Evolutionary conservation across 306 rosid genomes (phyloP).

Genomic region (Citrullus mucosospermus): DNA sequence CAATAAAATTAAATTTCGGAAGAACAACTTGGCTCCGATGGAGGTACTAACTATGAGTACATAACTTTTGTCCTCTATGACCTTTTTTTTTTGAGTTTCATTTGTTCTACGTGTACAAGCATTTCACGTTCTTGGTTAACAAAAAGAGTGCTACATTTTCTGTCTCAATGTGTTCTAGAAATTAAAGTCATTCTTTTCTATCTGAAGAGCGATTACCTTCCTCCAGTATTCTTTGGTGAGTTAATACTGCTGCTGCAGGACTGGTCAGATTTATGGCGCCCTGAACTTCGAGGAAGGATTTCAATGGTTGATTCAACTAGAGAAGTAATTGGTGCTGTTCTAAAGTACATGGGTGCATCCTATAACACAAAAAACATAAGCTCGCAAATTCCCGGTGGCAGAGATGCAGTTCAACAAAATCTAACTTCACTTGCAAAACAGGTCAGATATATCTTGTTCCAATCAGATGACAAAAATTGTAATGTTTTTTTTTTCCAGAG

Average conservation of each 20-base stretch:
- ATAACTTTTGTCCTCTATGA: background rate
- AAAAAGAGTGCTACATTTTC: background rate
- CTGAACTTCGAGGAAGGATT: slow-evolving; percentile 75
- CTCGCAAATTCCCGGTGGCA: slow-evolving; percentile 56
- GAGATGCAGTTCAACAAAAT: slow-evolving; percentile 48
- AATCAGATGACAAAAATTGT: background rate
- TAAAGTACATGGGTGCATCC: slow-evolving; percentile 91
- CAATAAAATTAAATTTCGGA: slow-evolving; percentile 62
- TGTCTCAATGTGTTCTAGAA: background rate
- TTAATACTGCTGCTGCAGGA: slow-evolving; percentile 45
- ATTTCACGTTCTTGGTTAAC: background rate
- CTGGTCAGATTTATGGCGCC: slow-evolving; percentile 94
- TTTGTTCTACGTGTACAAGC: background rate
- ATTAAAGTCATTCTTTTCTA: background rate
- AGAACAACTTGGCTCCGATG: slow-evolving; percentile 61
- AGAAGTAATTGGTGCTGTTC: slow-evolving; percentile 85
- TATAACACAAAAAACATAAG: slow-evolving; percentile 49
- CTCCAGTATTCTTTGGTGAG: slow-evolving; percentile 8
- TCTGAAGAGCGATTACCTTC: background rate
- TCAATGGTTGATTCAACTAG: slow-evolving; percentile 91
- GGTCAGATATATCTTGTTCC: slow-evolving; percentile 26
- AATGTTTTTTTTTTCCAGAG: background rate
- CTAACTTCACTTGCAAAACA: slow-evolving; percentile 59
- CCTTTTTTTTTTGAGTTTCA: background rate
- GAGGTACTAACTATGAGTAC: slow-evolving; percentile 25